Evolutionary conservation across 805 yeast species (phyloP), one percentile per base, ranked within the genome.

Genomic region (Candida khao-thaluensis): DNA sequence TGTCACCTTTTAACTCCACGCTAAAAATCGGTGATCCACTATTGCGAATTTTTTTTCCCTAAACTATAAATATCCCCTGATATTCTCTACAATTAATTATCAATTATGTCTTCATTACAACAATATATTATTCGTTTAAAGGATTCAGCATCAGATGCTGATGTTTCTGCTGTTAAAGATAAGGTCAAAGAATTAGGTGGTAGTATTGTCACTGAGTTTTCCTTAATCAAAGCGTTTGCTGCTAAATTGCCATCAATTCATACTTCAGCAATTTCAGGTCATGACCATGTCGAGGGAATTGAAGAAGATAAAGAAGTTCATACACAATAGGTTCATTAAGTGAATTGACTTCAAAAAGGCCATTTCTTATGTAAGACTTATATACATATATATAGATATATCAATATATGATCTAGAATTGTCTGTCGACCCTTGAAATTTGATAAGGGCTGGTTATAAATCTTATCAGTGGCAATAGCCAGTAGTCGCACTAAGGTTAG

Each of bases 281-380:
- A 77, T 52, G 75, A 73, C 20, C 72, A 69, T 35, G 81, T 83
- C 48, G 73, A 76, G 34, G 61, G 71, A 28, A 66, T 82, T 47
- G 90, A 83, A 59, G 87, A 79, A 56, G 90, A 83, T 56, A 64
- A 73, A 53, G 84, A 77, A 53, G 87, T 82, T 29, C 69, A 71
- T 49, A 75, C 71, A 47, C 66, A 67, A 35, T 42, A 43, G 40
- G 25, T 17, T 3, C 9, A 8, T 15, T 16, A 16, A 5, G 15
- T 12, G 18, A 16, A 20, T 20, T 20, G 22, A 7, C 8, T 20
- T 20, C 22, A 20, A 20, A n/a, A n/a, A n/a, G n/a, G 6, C 8
- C 22, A 20, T 20, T 20, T 20, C 8, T 20, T 20, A 7, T 10
- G 4, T 23, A n/a, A 26, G n/a, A 10, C 4, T 23, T 23, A 23